Base-by-base conservation (phyloP, 805 yeast species). In the Myxozyma melibiosi region DNA sequence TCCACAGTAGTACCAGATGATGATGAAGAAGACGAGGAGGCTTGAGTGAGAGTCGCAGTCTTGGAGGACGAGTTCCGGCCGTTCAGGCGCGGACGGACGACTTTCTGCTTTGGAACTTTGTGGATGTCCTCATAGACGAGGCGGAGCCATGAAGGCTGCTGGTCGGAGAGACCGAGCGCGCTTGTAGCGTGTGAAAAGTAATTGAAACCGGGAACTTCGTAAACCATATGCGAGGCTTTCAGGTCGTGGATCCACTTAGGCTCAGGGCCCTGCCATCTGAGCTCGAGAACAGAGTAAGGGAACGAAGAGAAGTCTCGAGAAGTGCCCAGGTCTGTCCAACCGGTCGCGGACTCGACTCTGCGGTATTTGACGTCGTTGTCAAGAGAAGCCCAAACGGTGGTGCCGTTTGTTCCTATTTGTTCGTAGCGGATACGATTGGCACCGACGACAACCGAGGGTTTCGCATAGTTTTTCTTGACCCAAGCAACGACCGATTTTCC, bases 201-300 rank as follows among this genome's bases (percentile, higher is more conserved):
- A 27, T 77, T 71, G 51, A 76, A 75, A 2, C 67, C 69, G 50
- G 78, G 78, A 40, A 82, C 78, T 34, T 73, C 71, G 66, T 75
- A 76, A 13, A 81, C 76, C 18, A 83, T 67, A 65, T 81, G 84
- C 3, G 84, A 79, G 24, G 70, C 61, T 24, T 74, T 70, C 28
- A 84, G 67, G 4, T 74, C 70, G 39, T 66, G 66, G 6, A 83
- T 64, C 65, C 74, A 68, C 1, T 61, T 47, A 0, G 80, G 81
- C 45, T 68, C 63, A 14, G 61, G 57, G 7, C 73, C 73, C 34
- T 74, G 75, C 72, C 80, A 80, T 20, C 80, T 69, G 22, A 84
- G 67, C 53, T 79, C 80, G 30, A 83, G 68, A 0, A 80, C 72
- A 0, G 82, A 75, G 64, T 80, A 78, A 2, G 85, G 84, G 64